phyloP scores from a whole-genome alignment of 805 yeast genomes.

The Wickerhamiella qilinensis region DNA sequence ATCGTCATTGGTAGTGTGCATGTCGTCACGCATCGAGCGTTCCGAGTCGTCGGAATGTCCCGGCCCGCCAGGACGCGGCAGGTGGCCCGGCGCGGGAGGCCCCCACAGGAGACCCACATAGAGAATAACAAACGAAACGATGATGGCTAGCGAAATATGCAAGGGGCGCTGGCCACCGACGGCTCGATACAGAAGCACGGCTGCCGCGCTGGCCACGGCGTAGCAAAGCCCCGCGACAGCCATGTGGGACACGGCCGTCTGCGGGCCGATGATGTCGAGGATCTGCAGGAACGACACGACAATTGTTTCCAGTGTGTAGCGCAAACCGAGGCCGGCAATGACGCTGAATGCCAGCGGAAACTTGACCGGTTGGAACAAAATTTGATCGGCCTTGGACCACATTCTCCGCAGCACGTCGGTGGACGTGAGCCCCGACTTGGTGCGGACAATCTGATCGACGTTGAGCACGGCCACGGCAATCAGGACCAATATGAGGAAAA shows the following conservation, averaged over 20 bases:
- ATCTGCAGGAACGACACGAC: constrained; percentile 9
- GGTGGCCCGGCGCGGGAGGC: constrained; percentile 1
- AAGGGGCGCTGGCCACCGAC: constrained; percentile 11
- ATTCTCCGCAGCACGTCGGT: constrained; percentile 14
- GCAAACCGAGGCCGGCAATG: constrained; percentile 10
- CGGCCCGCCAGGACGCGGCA: no score
- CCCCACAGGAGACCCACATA: constrained; percentile 3
- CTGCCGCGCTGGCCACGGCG: constrained; percentile 10
- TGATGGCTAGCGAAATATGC: background rate
- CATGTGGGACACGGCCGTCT: background rate
- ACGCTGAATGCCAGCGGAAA: constrained; percentile 10
- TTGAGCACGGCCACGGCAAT: constrained; percentile 11
- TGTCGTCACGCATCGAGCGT: no score
- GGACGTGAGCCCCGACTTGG: constrained; percentile 13
- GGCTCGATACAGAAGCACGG: constrained; percentile 8
- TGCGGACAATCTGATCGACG: constrained; percentile 14
- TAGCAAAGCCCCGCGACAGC: constrained; percentile 3
- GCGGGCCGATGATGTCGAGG: constrained; percentile 10
- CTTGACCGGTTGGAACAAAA: constrained; percentile 12
- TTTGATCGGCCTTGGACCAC: constrained; percentile 16
- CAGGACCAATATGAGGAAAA: background rate
- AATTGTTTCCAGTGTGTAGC: constrained; percentile 1
- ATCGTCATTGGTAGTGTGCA: no score
- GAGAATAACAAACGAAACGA: background rate
- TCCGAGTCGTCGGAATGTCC: no score